These are phyloP conservation scores for Hypoxylon fuscum DNA, from an alignment of 495 filamentous ascomycete genomes.

Conservation along the genomic window DNA sequence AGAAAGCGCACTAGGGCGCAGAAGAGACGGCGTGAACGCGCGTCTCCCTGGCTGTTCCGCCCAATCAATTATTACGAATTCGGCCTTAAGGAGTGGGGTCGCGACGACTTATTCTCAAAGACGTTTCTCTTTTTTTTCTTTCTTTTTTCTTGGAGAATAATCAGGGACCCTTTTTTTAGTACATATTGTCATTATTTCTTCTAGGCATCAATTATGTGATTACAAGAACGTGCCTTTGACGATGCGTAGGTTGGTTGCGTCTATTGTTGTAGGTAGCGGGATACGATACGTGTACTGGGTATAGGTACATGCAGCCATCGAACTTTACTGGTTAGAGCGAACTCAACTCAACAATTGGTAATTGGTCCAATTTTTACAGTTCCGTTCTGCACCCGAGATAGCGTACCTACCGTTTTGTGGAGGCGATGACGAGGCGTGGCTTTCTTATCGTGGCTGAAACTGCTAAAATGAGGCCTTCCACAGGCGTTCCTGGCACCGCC, in stretches of 20 bases:
- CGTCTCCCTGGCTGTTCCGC: constrained; percentile 20
- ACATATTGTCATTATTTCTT: too few relatives aligned
- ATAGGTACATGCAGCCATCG: too few relatives aligned
- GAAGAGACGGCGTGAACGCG: constrained; percentile 41
- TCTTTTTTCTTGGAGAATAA: too few relatives aligned
- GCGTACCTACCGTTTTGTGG: constrained; percentile 17
- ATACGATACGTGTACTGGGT: too few relatives aligned
- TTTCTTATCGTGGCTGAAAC: constrained; percentile 37
- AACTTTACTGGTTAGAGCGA: background rate
- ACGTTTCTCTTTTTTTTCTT: too few relatives aligned
- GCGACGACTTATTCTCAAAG: constrained; percentile 24
- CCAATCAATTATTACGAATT: constrained; percentile 37
- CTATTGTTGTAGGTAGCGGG: too few relatives aligned
- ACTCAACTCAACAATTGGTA: background rate
- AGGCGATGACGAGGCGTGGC: constrained; percentile 45
- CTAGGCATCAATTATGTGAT: too few relatives aligned
- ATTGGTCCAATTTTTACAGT: constrained; percentile 28
- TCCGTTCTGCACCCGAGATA: constrained; percentile 25
- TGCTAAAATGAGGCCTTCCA: constrained; percentile 15
- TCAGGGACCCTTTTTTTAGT: too few relatives aligned
- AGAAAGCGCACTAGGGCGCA: constrained; percentile 39
- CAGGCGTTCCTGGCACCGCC: constrained; percentile 13
- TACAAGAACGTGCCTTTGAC: too few relatives aligned
- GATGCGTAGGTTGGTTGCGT: too few relatives aligned
- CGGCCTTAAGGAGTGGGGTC: constrained; percentile 27